A percentile compares a stretch with the other conserved stretches of the same genome.
Evolutionary conservation across 2,329 filamentous ascomycete genomes (phyloP).

Genomic region (Calonectria hongkongensis): DNA sequence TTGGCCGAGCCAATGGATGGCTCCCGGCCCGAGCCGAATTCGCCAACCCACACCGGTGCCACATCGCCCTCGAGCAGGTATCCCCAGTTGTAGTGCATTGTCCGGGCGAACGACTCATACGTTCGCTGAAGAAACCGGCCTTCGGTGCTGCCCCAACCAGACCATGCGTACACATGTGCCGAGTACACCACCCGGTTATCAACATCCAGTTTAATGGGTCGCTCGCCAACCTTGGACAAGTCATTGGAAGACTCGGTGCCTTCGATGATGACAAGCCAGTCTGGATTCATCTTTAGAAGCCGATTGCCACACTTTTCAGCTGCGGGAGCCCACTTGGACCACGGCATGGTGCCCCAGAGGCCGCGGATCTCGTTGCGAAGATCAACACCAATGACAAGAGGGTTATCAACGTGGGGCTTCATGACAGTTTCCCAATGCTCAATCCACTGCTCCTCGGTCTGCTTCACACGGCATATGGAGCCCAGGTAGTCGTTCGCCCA

Average conservation of each 20-base stretch:
- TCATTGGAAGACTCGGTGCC: constrained; percentile 81
- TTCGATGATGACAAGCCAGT: constrained; percentile 82
- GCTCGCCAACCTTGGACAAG: constrained; percentile 71
- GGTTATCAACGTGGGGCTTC: constrained; percentile 74
- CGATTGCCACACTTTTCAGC: constrained; percentile 78
- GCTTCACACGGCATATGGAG: constrained; percentile 74
- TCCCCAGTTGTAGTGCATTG: constrained; percentile 80
- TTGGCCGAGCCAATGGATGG: constrained; percentile 75
- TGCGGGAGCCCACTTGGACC: constrained; percentile 78
- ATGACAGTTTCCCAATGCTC: constrained; percentile 80
- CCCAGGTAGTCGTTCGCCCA: constrained; percentile 81
- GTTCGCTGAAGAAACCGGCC: constrained; percentile 76
- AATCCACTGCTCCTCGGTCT: constrained; percentile 81
- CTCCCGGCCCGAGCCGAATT: constrained; percentile 75
- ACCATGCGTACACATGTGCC: constrained; percentile 82
- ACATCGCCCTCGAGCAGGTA: constrained; percentile 71
- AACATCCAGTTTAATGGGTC: constrained; percentile 75
- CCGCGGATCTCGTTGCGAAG: constrained; percentile 82
- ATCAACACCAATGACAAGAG: constrained; percentile 79
- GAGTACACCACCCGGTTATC: constrained; percentile 78
- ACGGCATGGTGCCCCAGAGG: constrained; percentile 81
- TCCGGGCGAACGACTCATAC: constrained; percentile 77
- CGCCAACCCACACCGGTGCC: constrained; percentile 80
- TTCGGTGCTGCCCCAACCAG: constrained; percentile 78
- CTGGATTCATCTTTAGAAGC: constrained; percentile 74